These are phyloP conservation scores for Mortierella alpina DNA, from an alignment of 192 early-diverging fungal species.

Conservation along the genomic window DNA sequence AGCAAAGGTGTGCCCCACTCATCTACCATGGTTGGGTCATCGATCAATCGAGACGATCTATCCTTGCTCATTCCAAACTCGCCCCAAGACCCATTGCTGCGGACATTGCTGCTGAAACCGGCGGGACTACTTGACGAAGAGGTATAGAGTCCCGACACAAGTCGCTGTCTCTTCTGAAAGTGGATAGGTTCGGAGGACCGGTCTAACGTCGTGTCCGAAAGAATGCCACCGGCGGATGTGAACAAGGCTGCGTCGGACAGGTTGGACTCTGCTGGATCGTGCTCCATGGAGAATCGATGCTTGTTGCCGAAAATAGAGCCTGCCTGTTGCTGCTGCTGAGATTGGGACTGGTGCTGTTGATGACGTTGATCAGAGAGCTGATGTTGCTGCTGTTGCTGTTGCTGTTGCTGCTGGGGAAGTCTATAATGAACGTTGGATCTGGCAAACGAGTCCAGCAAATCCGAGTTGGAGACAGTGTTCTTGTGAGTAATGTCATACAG, in stretches of 20 bases:
- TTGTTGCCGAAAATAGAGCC: too few species aligned
- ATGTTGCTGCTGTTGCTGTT: slow-evolving; percentile 1
- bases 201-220: background rate
- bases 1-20: slow-evolving; percentile 13
- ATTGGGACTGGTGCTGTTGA: background rate
- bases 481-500: slow-evolving; percentile 40
- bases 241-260: slow-evolving; percentile 3
- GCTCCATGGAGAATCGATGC: too few species aligned
- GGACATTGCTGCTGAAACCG: background rate
- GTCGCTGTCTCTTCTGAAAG: slow-evolving; percentile 34
- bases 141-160: slow-evolving; percentile 8
- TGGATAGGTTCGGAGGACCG: background rate
- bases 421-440: background rate
- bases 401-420: background rate
- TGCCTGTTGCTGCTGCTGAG: too few species aligned
- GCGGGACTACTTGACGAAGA: background rate
- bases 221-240: background rate
- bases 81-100: background rate
- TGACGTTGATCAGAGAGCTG: background rate
- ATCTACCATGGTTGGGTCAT: slow-evolving; percentile 25
- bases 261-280: background rate
- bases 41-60: slow-evolving; percentile 17
- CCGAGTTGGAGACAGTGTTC: slow-evolving; percentile 2
- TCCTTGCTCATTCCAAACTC: slow-evolving; percentile 28
- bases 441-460: background rate